Evolutionary conservation across 192 early-diverging fungal species (phyloP), one percentile per base, ranked within the genome.

Genomic region (Backusella macrospora): DNA sequence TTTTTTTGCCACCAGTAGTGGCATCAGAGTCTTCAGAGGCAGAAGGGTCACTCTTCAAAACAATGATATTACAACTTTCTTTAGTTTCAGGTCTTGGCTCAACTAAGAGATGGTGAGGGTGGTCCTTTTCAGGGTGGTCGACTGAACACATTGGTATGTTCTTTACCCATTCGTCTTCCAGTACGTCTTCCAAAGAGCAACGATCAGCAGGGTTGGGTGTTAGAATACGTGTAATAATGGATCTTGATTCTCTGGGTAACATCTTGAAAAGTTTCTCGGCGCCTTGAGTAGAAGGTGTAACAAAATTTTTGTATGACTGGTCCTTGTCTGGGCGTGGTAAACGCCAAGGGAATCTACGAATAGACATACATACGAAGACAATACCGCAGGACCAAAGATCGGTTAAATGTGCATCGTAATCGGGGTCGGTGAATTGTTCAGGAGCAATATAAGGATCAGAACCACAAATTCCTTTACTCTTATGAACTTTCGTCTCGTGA

Each of bases 401-500:
- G 3, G 95, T 90, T 7, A 82, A 74, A 68, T 92, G 90, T 10
- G 92, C 89, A 74, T 96, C 94, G 74, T 99, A 96, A 44, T 91
- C 89, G 14, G 84, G 83, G 3, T 85, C 84, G 34, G 79, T 80
- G 72, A 93, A 92, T 29, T 88, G 85, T 75, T 98, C 97, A 38
- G 97, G 97, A 0, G 95, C 96, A 86, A 99, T 99, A 82, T 98
- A 99, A 7, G 97, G 97, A 48, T 96, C 97, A 12, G 92, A 94
- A 3, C 97, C 97, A 75, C 88, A 93, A 21, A 94, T 83, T 10
- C 97, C 86, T 83, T 79, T 78, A 16, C 80, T 84, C 59, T 78
- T 62, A 9, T 76, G 72, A 14, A 85, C 72, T 48, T 83, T 79
- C 13, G 76, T 82, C 65, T 93, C 88, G 81, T 93, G 96, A 12